Evolutionary conservation across 495 filamentous ascomycete genomes (phyloP).

Genomic region (Penicillium alfredii): DNA sequence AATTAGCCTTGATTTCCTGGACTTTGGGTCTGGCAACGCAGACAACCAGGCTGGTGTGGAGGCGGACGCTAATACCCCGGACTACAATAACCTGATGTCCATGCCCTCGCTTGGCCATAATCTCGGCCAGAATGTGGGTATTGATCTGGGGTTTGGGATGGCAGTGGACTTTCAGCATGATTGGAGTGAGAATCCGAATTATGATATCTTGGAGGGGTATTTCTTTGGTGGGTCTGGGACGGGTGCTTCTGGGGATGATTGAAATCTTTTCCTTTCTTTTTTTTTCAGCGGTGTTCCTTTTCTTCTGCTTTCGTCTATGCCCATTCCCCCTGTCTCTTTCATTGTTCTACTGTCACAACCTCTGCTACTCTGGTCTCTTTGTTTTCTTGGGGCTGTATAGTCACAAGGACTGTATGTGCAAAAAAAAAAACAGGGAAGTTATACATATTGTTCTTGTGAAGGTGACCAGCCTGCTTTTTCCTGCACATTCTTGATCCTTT

Average conservation of each 20-base stretch:
- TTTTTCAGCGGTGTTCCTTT: too few relatives aligned
- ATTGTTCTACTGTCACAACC: slow-evolving; percentile 1
- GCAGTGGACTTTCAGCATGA: slow-evolving; percentile 71
- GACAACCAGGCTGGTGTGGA: slow-evolving; percentile 23
- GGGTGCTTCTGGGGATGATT: slow-evolving; percentile 26
- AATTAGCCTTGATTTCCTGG: slow-evolving; percentile 36
- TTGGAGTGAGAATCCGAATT: slow-evolving; percentile 68
- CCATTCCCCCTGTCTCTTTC: slow-evolving; percentile 1
- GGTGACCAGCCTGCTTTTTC: too few relatives aligned
- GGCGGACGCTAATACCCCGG: slow-evolving; percentile 27
- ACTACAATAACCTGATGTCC: slow-evolving; percentile 24
- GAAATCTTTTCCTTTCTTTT: slow-evolving; percentile 3
- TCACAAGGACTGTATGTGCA: slow-evolving; percentile 9
- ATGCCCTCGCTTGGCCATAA: slow-evolving; percentile 28
- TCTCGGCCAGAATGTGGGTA: slow-evolving; percentile 43
- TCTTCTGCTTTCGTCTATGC: slow-evolving; percentile 3
- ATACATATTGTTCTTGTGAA: too few relatives aligned
- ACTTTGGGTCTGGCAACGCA: slow-evolving; percentile 29
- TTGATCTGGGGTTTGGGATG: slow-evolving; percentile 71
- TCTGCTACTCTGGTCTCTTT: slow-evolving; percentile 8
- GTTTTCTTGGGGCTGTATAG: slow-evolving; percentile 12
- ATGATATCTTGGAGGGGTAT: slow-evolving; percentile 87
- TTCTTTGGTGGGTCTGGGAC: slow-evolving; percentile 65
- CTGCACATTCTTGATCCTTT: too few relatives aligned
- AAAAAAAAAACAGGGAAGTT: too few relatives aligned